phyloP scores from a whole-genome alignment of 441 rosid species.

The Dalechampia spathulata region DNA sequence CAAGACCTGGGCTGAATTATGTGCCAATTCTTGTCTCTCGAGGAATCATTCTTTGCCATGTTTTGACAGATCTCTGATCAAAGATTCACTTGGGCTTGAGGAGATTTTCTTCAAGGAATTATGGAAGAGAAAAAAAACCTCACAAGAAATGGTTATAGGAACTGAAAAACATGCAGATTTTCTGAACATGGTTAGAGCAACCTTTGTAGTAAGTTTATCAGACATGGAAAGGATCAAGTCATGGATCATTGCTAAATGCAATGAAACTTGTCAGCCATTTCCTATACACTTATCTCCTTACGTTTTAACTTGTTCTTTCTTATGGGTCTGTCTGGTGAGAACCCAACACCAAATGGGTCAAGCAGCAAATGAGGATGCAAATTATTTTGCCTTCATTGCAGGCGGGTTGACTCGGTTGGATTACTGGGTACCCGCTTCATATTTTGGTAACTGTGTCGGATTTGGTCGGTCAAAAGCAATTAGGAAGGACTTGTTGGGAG shows the following conservation, averaged over 20 bases:
- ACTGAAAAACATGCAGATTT: not conserved
- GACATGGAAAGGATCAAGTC: slow-evolving; percentile 20
- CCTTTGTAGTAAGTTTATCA: slow-evolving; percentile 17
- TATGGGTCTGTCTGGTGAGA: slow-evolving; percentile 28
- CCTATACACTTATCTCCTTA: slow-evolving; percentile 28
- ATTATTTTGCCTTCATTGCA: slow-evolving; percentile 25
- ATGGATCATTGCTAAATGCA: slow-evolving; percentile 14
- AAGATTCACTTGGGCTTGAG: slow-evolving; percentile 17
- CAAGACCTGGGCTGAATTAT: slow-evolving; percentile 34
- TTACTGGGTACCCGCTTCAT: slow-evolving; percentile 18
- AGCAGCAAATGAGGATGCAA: not conserved
- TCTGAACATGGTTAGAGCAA: slow-evolving; percentile 23
- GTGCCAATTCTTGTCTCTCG: not conserved
- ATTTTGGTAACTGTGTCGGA: slow-evolving; percentile 37
- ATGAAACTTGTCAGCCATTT: not conserved
- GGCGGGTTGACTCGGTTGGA: slow-evolving; percentile 26
- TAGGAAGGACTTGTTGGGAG: slow-evolving; percentile 16
- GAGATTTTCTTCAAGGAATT: slow-evolving; percentile 20
- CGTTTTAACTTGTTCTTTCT: slow-evolving; percentile 22
- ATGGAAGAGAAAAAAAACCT: slow-evolving; percentile 11
- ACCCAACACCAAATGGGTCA: slow-evolving; percentile 11
- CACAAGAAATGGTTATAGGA: not conserved
- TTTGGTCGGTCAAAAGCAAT: slow-evolving; percentile 5
- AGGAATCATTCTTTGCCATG: slow-evolving; percentile 1
- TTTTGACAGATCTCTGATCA: slow-evolving; percentile 20